A percentile compares a stretch with the other conserved stretches of the same genome.
Evolutionary conservation across 257 asterid species (phyloP).

Genomic region (Ilex asprella): DNA sequence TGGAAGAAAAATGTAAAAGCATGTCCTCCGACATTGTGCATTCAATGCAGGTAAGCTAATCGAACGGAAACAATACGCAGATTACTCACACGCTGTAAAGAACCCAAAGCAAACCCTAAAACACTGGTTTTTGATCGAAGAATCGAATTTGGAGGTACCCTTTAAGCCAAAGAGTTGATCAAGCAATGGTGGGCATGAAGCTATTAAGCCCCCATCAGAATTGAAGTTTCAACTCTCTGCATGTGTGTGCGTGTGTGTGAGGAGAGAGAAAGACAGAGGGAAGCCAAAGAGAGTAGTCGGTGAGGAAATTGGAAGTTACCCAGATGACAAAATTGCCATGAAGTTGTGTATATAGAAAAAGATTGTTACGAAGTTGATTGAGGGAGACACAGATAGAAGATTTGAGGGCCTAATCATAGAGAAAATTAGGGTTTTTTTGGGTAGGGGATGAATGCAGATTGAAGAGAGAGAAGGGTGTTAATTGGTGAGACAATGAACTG

Average conservation of each 20-base stretch:
- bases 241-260: conserved; percentile 4
- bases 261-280: no score
- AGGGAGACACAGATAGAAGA: not conserved
- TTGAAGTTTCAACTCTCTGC: conserved; percentile 15
- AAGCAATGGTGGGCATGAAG: conserved; percentile 11
- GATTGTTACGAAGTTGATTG: not conserved
- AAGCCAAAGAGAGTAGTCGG: no score
- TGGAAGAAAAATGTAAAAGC: conserved; percentile 69
- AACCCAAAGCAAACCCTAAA: not conserved
- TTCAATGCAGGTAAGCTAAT: conserved; percentile 11
- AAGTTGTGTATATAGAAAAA: not conserved
- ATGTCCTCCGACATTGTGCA: conserved; percentile 71
- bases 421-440: conserved; percentile 34
- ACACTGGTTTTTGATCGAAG: conserved; percentile 4
- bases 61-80: conserved; percentile 11
- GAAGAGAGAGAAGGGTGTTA: not conserved
- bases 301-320: conserved; percentile 3
- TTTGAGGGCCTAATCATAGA: conserved; percentile 9
- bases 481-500: not conserved
- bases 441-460: conserved; percentile 5
- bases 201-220: conserved; percentile 15
- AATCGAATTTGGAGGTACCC: conserved; percentile 9
- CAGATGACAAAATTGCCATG: not conserved
- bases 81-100: conserved; percentile 6
- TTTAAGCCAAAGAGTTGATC: conserved; percentile 9